A percentile compares a stretch with the other conserved stretches of the same genome.
These are phyloP conservation scores for Pseudozyma thailandica DNA, from an alignment of 1,284 basidiomycete genomes.

Conservation along the genomic window DNA sequence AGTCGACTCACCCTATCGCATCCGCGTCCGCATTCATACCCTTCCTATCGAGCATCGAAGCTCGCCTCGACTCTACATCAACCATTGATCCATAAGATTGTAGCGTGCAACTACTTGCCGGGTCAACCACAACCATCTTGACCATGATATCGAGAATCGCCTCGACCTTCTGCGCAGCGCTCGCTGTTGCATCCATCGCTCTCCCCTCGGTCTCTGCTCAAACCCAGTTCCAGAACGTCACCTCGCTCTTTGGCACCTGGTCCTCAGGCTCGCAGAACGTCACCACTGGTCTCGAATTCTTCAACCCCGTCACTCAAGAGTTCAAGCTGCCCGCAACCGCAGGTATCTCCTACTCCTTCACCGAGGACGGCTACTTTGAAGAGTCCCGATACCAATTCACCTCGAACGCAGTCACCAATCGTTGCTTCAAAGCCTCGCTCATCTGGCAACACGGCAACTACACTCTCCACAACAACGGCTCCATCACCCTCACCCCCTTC, in stretches of 20 bases:
- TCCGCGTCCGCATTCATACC: neutral
- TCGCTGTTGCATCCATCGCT: conserved; percentile 9
- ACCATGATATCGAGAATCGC: conserved; percentile 10
- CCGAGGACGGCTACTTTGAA: conserved; percentile 64
- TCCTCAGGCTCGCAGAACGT: conserved; percentile 60
- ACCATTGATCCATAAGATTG: too few relatives aligned
- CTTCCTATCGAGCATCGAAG: too few relatives aligned
- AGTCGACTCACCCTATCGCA: neutral
- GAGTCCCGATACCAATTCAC: conserved; percentile 54
- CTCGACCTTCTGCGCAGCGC: conserved; percentile 9
- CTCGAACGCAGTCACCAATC: conserved; percentile 52
- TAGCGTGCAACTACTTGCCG: neutral
- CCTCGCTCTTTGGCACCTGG: conserved; percentile 59
- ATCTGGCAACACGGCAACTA: conserved; percentile 67
- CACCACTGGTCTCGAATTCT: conserved; percentile 62
- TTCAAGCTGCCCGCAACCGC: conserved; percentile 58
- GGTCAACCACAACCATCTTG: neutral
- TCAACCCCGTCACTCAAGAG: conserved; percentile 61
- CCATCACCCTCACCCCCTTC: conserved; percentile 54
- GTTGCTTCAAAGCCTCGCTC: conserved; percentile 62
- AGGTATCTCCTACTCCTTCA: conserved; percentile 65
- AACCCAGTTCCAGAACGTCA: conserved; percentile 41
- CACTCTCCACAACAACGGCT: conserved; percentile 55
- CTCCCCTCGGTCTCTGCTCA: conserved; percentile 14
- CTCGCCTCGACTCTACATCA: too few relatives aligned